Evolutionary conservation across 371 early-diverging fungal species (phyloP).

Genomic region (Rhizopus sp.): DNA sequence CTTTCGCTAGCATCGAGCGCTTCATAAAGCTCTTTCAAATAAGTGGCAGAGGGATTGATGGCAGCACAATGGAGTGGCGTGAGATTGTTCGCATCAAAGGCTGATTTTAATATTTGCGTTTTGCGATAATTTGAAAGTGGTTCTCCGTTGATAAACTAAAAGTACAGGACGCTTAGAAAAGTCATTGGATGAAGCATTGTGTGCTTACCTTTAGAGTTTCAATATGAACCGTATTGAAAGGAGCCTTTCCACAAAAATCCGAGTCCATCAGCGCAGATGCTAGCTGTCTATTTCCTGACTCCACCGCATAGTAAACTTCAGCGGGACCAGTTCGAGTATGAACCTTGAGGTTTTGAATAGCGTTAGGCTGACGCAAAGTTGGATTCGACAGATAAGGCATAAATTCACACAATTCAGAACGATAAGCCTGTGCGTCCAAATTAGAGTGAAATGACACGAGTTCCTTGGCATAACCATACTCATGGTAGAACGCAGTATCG

Average conservation of each 20-base stretch:
- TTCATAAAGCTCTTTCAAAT: conserved; percentile 44
- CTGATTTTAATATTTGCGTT: conserved; percentile 54
- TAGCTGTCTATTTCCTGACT: conserved; percentile 44
- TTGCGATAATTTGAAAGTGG: conserved; percentile 39
- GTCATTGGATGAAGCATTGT: neutral
- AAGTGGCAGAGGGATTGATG: conserved; percentile 43
- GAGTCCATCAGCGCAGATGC: conserved; percentile 33
- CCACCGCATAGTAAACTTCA: conserved; percentile 41
- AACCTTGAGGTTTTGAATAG: conserved; percentile 6
- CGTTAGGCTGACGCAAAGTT: conserved; percentile 4
- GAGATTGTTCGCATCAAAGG: conserved; percentile 29
- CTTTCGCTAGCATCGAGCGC: conserved; percentile 43
- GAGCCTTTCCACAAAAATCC: conserved; percentile 7
- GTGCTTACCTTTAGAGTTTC: conserved; percentile 43
- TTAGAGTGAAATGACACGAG: neutral
- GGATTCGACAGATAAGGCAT: conserved; percentile 11
- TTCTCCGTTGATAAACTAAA: conserved; percentile 21
- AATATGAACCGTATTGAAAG: conserved; percentile 53
- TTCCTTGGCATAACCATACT: neutral
- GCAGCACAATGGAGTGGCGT: conserved; percentile 55
- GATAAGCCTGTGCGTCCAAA: neutral
- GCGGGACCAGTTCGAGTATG: conserved; percentile 2
- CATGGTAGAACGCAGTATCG: conserved; percentile 50
- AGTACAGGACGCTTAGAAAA: neutral
- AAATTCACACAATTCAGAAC: neutral